Evolutionary conservation across 2,329 filamentous ascomycete species (phyloP).

Genomic region (Colletotrichum ledebouriae): DNA sequence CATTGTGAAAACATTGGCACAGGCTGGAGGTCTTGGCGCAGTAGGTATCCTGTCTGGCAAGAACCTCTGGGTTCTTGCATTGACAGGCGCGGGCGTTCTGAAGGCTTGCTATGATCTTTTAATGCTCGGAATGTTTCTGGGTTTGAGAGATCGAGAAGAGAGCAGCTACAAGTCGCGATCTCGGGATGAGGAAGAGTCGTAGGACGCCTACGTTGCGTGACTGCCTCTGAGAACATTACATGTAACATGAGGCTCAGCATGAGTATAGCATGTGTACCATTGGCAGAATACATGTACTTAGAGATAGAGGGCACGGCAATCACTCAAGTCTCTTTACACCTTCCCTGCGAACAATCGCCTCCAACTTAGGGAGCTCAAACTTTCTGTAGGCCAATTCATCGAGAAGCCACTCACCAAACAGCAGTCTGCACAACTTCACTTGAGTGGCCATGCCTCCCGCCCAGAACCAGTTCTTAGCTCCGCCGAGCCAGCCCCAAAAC

Average conservation of each 20-base stretch:
- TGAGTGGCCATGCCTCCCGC: constrained; percentile 50
- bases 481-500: constrained; percentile 51
- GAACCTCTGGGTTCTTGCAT: constrained; percentile 71
- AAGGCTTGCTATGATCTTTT: constrained; percentile 74
- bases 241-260: not conserved
- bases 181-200: constrained; percentile 29
- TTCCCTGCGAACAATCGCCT: constrained; percentile 38
- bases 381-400: constrained; percentile 48
- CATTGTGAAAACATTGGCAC: constrained; percentile 74
- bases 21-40: constrained; percentile 72
- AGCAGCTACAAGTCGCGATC: constrained; percentile 39
- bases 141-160: constrained; percentile 48
- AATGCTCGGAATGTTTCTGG: constrained; percentile 64
- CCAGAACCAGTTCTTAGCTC: constrained; percentile 53
- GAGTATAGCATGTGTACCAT: not conserved
- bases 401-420: constrained; percentile 49
- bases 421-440: constrained; percentile 48
- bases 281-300: not conserved
- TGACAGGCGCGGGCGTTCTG: constrained; percentile 72
- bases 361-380: constrained; percentile 57
- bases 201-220: not conserved
- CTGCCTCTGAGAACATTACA: too few species aligned
- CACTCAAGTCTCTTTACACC: constrained; percentile 27
- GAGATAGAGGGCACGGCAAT: not conserved
- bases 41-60: constrained; percentile 73